These are phyloP conservation scores for Macroventuria anomochaeta DNA, from an alignment of 2,329 filamentous ascomycete genomes.

Conservation along the genomic window DNA sequence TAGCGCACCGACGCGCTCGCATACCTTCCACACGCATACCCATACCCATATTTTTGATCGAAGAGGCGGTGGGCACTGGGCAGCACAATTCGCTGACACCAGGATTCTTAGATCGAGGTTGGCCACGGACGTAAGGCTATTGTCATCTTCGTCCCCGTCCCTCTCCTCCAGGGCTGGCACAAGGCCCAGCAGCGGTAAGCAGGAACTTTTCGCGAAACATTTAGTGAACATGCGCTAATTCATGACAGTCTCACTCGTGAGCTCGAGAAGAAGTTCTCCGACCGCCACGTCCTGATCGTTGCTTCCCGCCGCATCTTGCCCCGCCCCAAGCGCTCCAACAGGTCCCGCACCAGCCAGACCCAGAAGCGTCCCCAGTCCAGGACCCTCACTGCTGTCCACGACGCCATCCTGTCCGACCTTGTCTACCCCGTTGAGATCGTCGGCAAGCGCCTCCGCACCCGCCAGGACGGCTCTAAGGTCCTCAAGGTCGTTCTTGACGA, in stretches of 20 bases:
- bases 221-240: conserved; percentile 10
- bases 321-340: conserved; percentile 97
- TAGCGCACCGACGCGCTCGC: conserved; percentile 35
- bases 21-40: conserved; percentile 13
- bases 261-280: conserved; percentile 99
- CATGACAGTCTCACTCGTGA: conserved; percentile 87
- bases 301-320: conserved; percentile 98
- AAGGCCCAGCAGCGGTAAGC: conserved; percentile 99
- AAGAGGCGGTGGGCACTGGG: conserved; percentile 65
- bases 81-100: conserved; percentile 61
- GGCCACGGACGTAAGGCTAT: conserved; percentile 99
- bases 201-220: neutral
- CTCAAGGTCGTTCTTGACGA: conserved; percentile 99
- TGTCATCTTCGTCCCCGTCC: conserved; percentile 99
- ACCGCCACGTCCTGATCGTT: conserved; percentile 99
- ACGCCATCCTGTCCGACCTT: conserved; percentile 95
- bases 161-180: conserved; percentile 98
- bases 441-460: conserved; percentile 97
- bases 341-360: conserved; percentile 92
- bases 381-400: conserved; percentile 98
- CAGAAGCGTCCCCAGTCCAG: conserved; percentile 99
- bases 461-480: conserved; percentile 97
- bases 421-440: conserved; percentile 99
- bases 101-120: conserved; percentile 89
- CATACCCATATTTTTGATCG: conserved; percentile 39